A percentile compares a stretch with the other conserved stretches of the same genome.
phyloP scores from a whole-genome alignment of 2,329 filamentous ascomycete genomes.

The Conoideocrella luteorostrata region DNA sequence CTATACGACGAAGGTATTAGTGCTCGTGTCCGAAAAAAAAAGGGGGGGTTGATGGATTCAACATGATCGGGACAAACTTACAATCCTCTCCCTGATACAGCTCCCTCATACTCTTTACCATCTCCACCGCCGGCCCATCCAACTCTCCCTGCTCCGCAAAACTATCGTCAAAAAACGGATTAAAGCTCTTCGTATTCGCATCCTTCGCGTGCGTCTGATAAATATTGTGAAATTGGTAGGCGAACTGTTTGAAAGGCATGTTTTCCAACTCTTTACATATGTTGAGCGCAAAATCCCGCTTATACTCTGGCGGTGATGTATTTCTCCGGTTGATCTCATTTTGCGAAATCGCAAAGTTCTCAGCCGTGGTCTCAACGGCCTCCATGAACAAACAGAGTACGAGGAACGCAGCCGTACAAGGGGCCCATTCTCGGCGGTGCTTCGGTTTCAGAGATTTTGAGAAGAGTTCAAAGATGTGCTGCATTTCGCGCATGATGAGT shows the following conservation, averaged over 20 bases:
- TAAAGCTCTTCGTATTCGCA: constrained; percentile 43
- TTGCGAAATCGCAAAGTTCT: constrained; percentile 44
- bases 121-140: constrained; percentile 37
- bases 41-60: too few relatives aligned
- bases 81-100: constrained; percentile 38
- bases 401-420: constrained; percentile 50
- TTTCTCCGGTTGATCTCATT: constrained; percentile 42
- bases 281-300: constrained; percentile 37
- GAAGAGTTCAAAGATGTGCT: constrained; percentile 46
- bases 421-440: constrained; percentile 47
- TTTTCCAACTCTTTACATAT: constrained; percentile 48
- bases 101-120: constrained; percentile 39
- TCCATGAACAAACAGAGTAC: constrained; percentile 55
- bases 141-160: constrained; percentile 37
- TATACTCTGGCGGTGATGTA: constrained; percentile 28
- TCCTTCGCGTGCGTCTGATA: constrained; percentile 51
- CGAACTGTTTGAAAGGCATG: constrained; percentile 54
- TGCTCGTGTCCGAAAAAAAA: neutral
- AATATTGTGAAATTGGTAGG: constrained; percentile 53
- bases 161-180: constrained; percentile 44
- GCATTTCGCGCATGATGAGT: constrained; percentile 44
- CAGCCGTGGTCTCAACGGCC: constrained; percentile 45
- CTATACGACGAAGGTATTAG: constrained; percentile 13
- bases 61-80: constrained; percentile 25
- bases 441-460: constrained; percentile 48